Conservation (phyloP, 768 basidiomycete genomes). For the Naganishia vaughanmartiniae region DNA sequence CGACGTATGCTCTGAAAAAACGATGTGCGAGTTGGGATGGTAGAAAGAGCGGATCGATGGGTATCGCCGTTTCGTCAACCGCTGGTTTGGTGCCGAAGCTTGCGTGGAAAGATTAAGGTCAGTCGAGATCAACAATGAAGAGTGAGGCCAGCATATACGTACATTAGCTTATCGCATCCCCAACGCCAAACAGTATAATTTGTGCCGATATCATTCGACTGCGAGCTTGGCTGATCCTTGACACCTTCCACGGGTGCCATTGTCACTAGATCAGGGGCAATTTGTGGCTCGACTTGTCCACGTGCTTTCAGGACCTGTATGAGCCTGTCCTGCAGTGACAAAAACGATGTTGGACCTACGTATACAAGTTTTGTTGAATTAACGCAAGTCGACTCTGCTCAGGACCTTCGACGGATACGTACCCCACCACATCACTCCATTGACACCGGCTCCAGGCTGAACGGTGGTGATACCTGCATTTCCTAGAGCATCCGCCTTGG, state of each 20-base stretch:
- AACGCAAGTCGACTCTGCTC: neutral
- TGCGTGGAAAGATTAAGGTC: neutral
- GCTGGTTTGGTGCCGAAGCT: conserved; percentile 3
- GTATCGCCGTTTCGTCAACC: conserved; percentile 7
- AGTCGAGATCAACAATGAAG: neutral
- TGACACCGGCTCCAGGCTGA: neutral
- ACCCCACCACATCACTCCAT: conserved; percentile 23
- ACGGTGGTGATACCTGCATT: conserved; percentile 29
- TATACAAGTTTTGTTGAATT: neutral
- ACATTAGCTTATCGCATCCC: conserved; percentile 24
- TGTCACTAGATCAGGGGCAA: neutral
- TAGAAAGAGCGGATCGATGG: conserved; percentile 26
- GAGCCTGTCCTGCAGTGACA: conserved; percentile 22
- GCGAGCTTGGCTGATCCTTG: neutral
- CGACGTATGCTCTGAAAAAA: conserved; percentile 24
- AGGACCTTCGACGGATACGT: neutral
- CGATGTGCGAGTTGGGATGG: conserved; percentile 28
- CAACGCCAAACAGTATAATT: conserved; percentile 18
- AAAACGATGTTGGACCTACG: conserved; percentile 17
- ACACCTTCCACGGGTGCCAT: neutral
- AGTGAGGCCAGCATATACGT: neutral
- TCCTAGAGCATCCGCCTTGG: conserved; percentile 26
- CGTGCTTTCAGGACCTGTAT: conserved; percentile 14
- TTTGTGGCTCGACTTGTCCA: neutral
- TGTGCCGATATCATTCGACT: neutral